These are phyloP conservation scores for Metschnikowia baotianmanensis DNA, from an alignment of 805 yeast genomes.

Conservation along the genomic window DNA sequence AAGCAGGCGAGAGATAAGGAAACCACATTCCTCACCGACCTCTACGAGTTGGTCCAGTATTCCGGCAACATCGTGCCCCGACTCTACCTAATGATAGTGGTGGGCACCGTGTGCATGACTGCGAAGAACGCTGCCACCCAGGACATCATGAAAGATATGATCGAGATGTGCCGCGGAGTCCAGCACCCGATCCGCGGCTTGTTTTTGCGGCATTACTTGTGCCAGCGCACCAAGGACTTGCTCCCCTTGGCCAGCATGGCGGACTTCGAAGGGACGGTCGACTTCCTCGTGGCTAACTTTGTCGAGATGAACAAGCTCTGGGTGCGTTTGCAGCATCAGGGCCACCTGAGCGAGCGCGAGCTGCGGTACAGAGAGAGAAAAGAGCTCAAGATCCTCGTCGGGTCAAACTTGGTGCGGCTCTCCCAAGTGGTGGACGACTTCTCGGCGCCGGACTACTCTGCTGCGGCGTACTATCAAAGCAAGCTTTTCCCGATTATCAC, in stretches of 20 bases:
- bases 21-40: slow-evolving; percentile 62
- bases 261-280: slow-evolving; percentile 65
- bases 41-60: slow-evolving; percentile 92
- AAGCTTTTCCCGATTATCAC: no score
- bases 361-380: slow-evolving; percentile 76
- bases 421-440: slow-evolving; percentile 82
- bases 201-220: slow-evolving; percentile 82
- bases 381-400: slow-evolving; percentile 88
- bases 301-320: slow-evolving; percentile 97
- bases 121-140: slow-evolving; percentile 73
- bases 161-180: slow-evolving; percentile 96
- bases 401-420: slow-evolving; percentile 85
- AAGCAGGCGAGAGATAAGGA: slow-evolving; percentile 43
- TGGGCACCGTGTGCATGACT: slow-evolving; percentile 86
- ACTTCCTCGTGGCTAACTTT: slow-evolving; percentile 80
- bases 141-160: slow-evolving; percentile 92
- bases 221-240: slow-evolving; percentile 75
- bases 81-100: slow-evolving; percentile 89
- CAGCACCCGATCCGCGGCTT: slow-evolving; percentile 94
- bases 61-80: slow-evolving; percentile 93
- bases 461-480: slow-evolving; percentile 35
- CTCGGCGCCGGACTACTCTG: slow-evolving; percentile 36
- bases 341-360: slow-evolving; percentile 78
- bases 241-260: slow-evolving; percentile 42
- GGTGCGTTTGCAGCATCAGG: slow-evolving; percentile 96